These are phyloP conservation scores for Chalaropsis thielavioides DNA, from an alignment of 2,329 filamentous ascomycete genomes.

Conservation along the genomic window DNA sequence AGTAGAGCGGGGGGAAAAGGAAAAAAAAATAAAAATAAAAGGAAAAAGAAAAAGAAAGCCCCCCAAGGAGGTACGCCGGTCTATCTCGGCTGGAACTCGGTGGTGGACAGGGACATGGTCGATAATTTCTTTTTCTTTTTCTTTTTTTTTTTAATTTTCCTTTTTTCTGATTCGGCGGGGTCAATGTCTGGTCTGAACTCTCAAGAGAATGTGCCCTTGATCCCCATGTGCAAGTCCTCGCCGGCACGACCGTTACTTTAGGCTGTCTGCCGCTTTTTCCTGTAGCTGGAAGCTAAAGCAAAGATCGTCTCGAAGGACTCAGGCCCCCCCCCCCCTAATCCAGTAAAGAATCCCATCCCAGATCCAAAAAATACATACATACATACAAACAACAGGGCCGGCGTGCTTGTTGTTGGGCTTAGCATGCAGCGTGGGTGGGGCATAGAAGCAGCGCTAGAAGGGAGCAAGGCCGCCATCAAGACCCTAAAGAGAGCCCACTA, in stretches of 20 bases:
- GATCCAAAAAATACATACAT: background rate
- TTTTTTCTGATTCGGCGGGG: background rate
- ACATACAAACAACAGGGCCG: background rate
- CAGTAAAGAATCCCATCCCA: background rate
- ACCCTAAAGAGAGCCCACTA: background rate
- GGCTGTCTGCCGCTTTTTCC: background rate
- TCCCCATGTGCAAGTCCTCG: background rate
- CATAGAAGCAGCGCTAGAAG: constrained; percentile 1
- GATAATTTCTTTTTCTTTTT: background rate
- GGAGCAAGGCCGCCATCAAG: background rate
- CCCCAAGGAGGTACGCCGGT: background rate
- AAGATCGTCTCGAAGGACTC: no score
- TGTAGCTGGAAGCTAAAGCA: background rate
- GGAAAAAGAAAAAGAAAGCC: background rate
- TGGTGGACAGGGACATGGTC: background rate
- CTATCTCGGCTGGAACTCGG: background rate
- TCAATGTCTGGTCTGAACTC: background rate
- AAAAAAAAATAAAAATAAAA: background rate
- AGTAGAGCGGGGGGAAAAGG: background rate
- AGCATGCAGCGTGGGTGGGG: background rate
- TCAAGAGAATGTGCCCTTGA: background rate
- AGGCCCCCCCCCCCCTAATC: no score
- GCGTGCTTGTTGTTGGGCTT: background rate
- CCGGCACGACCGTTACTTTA: background rate
- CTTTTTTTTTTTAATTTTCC: background rate